Percentiles rank a stretch among this genome's conserved stretches.
Evolutionary conservation across 2,329 filamentous ascomycete species (phyloP).

Genomic region (Periconia macrospinosa): DNA sequence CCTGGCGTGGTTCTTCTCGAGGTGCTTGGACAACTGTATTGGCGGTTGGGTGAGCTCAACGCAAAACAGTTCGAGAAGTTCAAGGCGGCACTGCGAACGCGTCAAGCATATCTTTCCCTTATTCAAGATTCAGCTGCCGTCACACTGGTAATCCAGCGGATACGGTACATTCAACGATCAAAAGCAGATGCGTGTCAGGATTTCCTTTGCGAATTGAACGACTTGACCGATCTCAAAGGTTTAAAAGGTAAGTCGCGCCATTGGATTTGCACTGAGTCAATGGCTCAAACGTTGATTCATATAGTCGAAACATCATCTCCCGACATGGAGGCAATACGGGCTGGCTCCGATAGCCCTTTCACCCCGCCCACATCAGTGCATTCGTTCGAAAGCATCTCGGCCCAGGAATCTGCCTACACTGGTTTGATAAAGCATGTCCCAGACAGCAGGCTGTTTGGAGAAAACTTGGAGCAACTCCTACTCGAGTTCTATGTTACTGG

Average conservation of each 20-base stretch:
- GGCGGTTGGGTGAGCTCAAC: constrained; percentile 39
- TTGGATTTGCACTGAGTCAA: not conserved
- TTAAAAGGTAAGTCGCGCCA: constrained; percentile 23
- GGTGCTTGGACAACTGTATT: constrained; percentile 39
- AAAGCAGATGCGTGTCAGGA: constrained; percentile 39
- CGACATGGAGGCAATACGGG: constrained; percentile 26
- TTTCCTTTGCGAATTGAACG: constrained; percentile 37
- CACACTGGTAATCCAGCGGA: constrained; percentile 34
- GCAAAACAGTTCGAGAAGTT: constrained; percentile 41
- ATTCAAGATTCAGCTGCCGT: constrained; percentile 26
- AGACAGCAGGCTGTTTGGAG: constrained; percentile 16
- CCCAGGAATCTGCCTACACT: constrained; percentile 24
- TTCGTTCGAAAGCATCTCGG: constrained; percentile 26
- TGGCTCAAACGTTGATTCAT: constrained; percentile 10
- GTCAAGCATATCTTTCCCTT: constrained; percentile 29
- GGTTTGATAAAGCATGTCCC: constrained; percentile 37
- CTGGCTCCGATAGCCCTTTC: constrained; percentile 29
- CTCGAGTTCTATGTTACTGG: constrained; percentile 36
- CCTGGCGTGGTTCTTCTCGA: constrained; percentile 36
- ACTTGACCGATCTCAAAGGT: constrained; percentile 31
- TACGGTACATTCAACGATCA: constrained; percentile 34
- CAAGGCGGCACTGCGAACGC: constrained; percentile 30
- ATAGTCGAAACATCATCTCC: constrained; percentile 29
- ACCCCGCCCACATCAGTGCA: constrained; percentile 23
- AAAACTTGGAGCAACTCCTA: constrained; percentile 31